Base-by-base conservation (phyloP, 148 eudicot genomes). In the Diospyros lotus region DNA sequence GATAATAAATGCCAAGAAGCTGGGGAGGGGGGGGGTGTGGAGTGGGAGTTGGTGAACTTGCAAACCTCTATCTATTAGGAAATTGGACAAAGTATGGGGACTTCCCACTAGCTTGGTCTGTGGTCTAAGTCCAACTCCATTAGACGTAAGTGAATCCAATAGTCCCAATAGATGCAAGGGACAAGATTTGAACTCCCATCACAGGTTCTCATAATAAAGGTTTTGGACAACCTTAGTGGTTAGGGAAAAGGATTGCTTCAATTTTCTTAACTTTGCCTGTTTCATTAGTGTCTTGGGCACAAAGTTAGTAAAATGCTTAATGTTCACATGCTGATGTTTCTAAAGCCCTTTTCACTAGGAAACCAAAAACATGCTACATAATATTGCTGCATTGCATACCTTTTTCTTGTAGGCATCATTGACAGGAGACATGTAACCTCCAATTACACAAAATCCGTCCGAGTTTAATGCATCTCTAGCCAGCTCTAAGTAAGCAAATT, bases 341-440 rank as follows among this genome's bases (percentile, higher is more conserved):
- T 44, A 7, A 42, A 65, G 42, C 1, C 59, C 15, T 5, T n/a
- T 64, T 48, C 50, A 52, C 66, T 0, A 40, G 64, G 11, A 67
- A 58, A 54, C 1, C 61, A 38, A 42, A 74, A 18, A 39, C 14
- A 60, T 40, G 71, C 13, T 59, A 61, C 51, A 75, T 69, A 76
- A 72, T 9, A 64, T 28, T 28, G 28, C 28, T 28, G 28, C 28
- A 28, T 28, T 45, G 65, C 73, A 43, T 78, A 89, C 96, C 97
- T 39, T 88, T 82, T 95, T 95, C 77, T 81, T 88, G 80, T 92
- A 95, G 68, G 96, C 89, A 90, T 95, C 93, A 78, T 89, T 94
- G 45, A 90, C 98, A 12, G 98, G 98, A 61, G 98, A 95, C 93
- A 92, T 84, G 76, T 95, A 95, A 77, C 92, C 98, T 84, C 98